A percentile compares a stretch with the other conserved stretches of the same genome.
Conservation (phyloP, 306 rosid species). For the Lathyrus oleraceus region DNA sequence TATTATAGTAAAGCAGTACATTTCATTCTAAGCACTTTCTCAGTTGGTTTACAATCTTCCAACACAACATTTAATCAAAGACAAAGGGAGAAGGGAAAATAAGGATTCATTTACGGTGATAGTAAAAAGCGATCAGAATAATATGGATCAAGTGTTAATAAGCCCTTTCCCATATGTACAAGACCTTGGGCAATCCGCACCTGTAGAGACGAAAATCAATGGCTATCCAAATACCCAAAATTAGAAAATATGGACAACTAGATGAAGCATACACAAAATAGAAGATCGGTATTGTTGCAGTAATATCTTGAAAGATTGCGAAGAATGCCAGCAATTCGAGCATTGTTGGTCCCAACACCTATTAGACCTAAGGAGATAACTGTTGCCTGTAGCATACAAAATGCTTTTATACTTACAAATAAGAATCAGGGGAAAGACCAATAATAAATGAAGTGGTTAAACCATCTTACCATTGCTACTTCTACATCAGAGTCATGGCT, state of each 20-base stretch:
- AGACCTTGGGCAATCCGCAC: too few relatives aligned
- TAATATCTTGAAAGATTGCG: conserved; percentile 89
- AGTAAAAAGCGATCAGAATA: conserved; percentile 91
- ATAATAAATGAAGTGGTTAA: not conserved
- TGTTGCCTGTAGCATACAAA: conserved; percentile 63
- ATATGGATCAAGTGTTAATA: conserved; percentile 86
- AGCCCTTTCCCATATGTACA: conserved; percentile 94
- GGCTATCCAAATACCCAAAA: conserved; percentile 13
- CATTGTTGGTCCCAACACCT: conserved; percentile 96
- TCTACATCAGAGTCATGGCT: conserved; percentile 95
- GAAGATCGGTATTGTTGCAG: conserved; percentile 84
- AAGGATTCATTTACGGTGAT: conserved; percentile 66
- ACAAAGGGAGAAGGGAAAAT: not conserved
- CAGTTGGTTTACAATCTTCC: not conserved
- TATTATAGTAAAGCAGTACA: not conserved
- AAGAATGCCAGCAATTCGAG: conserved; percentile 95
- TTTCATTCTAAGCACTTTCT: conserved; percentile 6
- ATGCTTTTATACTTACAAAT: conserved; percentile 23
- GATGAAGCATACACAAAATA: conserved; percentile 74
- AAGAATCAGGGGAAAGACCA: conserved; percentile 7
- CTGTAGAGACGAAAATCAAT: conserved; percentile 45
- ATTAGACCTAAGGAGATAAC: conserved; percentile 83
- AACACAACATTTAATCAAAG: not conserved
- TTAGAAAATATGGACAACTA: conserved; percentile 14
- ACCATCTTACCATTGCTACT: conserved; percentile 84